These are phyloP conservation scores for Neurospora sp. DNA, from an alignment of 495 filamentous ascomycete species.

Conservation along the genomic window DNA sequence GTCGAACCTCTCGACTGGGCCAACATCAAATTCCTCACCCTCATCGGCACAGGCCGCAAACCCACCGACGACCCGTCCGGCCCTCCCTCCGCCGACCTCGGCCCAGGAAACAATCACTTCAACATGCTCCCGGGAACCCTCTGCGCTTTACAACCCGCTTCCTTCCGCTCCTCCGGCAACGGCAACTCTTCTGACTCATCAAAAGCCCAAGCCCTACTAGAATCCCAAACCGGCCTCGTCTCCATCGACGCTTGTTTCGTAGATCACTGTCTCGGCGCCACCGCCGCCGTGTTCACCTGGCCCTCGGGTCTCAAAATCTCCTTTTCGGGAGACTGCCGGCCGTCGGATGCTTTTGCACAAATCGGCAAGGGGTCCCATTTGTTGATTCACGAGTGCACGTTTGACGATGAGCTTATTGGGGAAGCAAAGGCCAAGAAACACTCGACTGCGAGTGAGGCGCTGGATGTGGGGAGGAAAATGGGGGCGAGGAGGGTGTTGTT, in stretches of 20 bases:
- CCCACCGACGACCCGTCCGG: background rate
- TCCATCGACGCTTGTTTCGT: slow-evolving; percentile 54
- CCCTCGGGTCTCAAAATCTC: slow-evolving; percentile 71
- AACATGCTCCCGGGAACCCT: background rate
- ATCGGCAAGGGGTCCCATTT: slow-evolving; percentile 70
- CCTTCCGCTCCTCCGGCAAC: background rate
- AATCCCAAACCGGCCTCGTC: slow-evolving; percentile 26
- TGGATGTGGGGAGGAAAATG: slow-evolving; percentile 70
- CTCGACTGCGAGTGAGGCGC: slow-evolving; percentile 72
- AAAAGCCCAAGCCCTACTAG: background rate
- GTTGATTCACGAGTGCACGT: slow-evolving; percentile 91
- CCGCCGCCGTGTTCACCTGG: slow-evolving; percentile 69
- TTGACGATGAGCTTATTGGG: slow-evolving; percentile 67
- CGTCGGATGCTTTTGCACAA: slow-evolving; percentile 52
- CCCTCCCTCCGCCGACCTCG: background rate
- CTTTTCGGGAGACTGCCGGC: slow-evolving; percentile 88
- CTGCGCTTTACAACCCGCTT: slow-evolving; percentile 2
- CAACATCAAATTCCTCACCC: slow-evolving; percentile 29
- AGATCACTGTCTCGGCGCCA: slow-evolving; percentile 66
- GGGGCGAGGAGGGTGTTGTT: slow-evolving; percentile 62
- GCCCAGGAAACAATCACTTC: background rate
- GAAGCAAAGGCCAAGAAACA: slow-evolving; percentile 87
- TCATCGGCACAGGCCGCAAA: slow-evolving; percentile 10
- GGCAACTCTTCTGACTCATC: background rate
- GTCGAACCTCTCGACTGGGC: slow-evolving; percentile 64